phyloP scores from a whole-genome alignment of 2,329 filamentous ascomycete genomes.

The Pseudogymnoascus sp. region DNA sequence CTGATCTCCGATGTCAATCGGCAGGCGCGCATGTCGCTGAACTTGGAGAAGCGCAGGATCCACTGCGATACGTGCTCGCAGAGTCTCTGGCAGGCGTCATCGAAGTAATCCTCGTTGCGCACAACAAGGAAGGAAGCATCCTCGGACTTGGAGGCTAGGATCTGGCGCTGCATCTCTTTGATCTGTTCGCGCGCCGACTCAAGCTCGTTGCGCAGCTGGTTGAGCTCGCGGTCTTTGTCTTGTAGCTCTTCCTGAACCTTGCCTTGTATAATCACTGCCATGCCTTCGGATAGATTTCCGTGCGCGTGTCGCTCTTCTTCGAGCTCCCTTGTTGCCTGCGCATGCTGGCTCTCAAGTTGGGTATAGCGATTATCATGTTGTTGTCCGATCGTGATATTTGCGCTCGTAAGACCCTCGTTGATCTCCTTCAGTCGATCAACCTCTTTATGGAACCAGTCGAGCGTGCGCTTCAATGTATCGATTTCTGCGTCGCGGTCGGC shows the following conservation, averaged over 20 bases:
- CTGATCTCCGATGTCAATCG: constrained; percentile 76
- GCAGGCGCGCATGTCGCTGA: constrained; percentile 86
- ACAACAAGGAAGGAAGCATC: constrained; percentile 70
- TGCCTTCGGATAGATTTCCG: constrained; percentile 51
- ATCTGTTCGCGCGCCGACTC: constrained; percentile 61
- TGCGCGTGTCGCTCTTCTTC: constrained; percentile 60
- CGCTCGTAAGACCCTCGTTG: constrained; percentile 70
- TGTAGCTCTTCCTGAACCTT: constrained; percentile 60
- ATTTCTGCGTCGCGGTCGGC: constrained; percentile 84
- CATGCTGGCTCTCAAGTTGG: constrained; percentile 59
- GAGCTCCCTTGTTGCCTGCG: constrained; percentile 60
- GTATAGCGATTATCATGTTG: constrained; percentile 65
- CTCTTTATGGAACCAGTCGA: constrained; percentile 76
- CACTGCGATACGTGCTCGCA: constrained; percentile 96
- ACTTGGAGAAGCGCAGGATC: constrained; percentile 96
- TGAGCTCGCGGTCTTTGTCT: constrained; percentile 79
- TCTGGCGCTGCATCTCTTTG: constrained; percentile 49
- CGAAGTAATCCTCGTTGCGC: constrained; percentile 90
- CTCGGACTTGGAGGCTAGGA: constrained; percentile 50
- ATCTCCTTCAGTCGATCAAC: constrained; percentile 72
- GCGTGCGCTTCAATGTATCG: constrained; percentile 67
- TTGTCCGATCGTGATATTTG: constrained; percentile 68
- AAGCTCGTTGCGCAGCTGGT: constrained; percentile 67
- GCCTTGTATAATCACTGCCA: constrained; percentile 54
- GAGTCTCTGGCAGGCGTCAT: constrained; percentile 85